Percentiles rank a stretch among this genome's conserved stretches.
phyloP scores from a whole-genome alignment of 1,139 yeast species.

The Kodamaea alishanica region DNA sequence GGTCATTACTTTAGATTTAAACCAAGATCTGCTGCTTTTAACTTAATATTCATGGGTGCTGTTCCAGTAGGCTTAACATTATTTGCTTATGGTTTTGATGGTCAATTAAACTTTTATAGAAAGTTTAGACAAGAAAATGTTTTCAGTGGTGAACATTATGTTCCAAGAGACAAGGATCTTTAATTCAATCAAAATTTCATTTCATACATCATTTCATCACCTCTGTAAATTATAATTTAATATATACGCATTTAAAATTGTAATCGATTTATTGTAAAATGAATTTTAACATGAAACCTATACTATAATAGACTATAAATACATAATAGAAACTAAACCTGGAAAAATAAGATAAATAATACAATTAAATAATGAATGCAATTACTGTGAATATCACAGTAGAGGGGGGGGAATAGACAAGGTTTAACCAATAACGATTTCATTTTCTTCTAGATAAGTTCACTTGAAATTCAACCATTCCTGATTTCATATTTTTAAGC shows the following conservation, averaged over 20 bases:
- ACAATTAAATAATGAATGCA: no score
- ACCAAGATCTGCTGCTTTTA: slow-evolving; percentile 37
- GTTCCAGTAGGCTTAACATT: slow-evolving; percentile 38
- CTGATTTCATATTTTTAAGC: slow-evolving; percentile 34
- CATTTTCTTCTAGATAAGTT: slow-evolving; percentile 13
- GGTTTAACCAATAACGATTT: background rate
- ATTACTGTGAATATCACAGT: no score
- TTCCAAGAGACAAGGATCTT: slow-evolving; percentile 47
- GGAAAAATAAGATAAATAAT: no score
- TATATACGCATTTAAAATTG: slow-evolving; percentile 3
- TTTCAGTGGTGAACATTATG: slow-evolving; percentile 37
- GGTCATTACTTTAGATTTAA: slow-evolving; percentile 47
- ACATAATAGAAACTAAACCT: no score
- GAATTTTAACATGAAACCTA: no score
- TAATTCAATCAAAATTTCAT: slow-evolving; percentile 12
- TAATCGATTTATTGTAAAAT: no score
- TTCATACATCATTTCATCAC: background rate
- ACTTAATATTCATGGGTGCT: slow-evolving; percentile 35
- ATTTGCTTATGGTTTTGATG: slow-evolving; percentile 38
- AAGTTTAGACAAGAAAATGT: slow-evolving; percentile 36
- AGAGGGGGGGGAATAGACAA: no score
- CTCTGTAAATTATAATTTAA: slow-evolving; percentile 2
- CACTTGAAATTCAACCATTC: slow-evolving; percentile 37
- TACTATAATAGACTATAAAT: no score
- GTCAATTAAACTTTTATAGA: slow-evolving; percentile 32